A percentile compares a stretch with the other conserved stretches of the same genome.
Evolutionary conservation across 345 rosid species (phyloP).

Genomic region (Adansonia digitata): DNA sequence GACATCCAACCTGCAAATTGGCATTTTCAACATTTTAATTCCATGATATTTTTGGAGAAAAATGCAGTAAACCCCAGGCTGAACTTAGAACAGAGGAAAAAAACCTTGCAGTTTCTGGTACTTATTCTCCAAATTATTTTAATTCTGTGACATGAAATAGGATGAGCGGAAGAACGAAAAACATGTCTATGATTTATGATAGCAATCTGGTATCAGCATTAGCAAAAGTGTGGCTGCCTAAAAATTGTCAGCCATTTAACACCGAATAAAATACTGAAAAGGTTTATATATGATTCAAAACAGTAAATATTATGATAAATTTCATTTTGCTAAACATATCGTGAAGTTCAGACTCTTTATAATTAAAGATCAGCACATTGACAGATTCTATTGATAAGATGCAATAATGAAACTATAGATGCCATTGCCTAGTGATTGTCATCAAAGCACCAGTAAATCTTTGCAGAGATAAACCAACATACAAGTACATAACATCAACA

Average conservation of each 20-base stretch:
- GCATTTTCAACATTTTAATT: constrained; percentile 3
- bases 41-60: background rate
- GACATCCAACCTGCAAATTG: background rate
- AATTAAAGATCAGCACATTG: background rate
- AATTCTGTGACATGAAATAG: background rate
- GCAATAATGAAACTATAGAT: background rate
- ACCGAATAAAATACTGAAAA: too few species aligned
- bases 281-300: background rate
- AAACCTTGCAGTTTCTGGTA: background rate
- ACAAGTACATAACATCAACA: background rate
- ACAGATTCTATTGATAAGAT: background rate
- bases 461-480: background rate
- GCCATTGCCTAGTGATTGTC: background rate
- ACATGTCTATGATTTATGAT: background rate
- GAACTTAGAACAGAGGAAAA: background rate
- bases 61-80: background rate
- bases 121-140: background rate
- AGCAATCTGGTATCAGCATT: background rate
- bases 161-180: background rate
- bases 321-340: background rate
- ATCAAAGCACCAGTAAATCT: background rate
- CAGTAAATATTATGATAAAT: background rate
- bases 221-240: background rate
- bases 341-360: background rate
- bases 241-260: background rate